phyloP scores from a whole-genome alignment of 2,329 filamentous ascomycete species.

The Cladosporium sp. region DNA sequence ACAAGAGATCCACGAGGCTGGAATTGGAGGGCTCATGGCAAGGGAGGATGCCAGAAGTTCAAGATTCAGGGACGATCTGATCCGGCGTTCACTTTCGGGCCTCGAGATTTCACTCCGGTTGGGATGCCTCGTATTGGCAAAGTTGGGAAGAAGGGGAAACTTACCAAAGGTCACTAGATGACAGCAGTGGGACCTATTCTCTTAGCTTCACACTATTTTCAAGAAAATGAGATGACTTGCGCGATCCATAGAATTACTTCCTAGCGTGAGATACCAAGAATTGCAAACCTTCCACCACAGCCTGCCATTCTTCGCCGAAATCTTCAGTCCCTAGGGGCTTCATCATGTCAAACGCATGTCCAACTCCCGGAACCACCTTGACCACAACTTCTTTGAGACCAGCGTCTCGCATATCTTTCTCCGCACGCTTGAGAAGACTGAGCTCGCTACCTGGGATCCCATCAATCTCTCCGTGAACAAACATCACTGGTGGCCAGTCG shows the following conservation, averaged over 20 bases:
- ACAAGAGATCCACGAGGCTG: background rate
- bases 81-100: background rate
- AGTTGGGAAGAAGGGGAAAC: background rate
- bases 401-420: slow-evolving; percentile 15
- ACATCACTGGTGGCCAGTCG: slow-evolving; percentile 18
- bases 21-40: background rate
- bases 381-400: slow-evolving; percentile 17
- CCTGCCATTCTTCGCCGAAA: slow-evolving; percentile 16
- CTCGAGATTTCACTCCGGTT: background rate
- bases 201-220: background rate
- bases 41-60: slow-evolving; percentile 7
- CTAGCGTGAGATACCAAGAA: slow-evolving; percentile 15
- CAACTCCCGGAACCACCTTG: slow-evolving; percentile 15
- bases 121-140: background rate
- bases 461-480: slow-evolving; percentile 19
- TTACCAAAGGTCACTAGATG: too few species aligned
- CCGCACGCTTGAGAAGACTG: slow-evolving; percentile 16
- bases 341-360: slow-evolving; percentile 21
- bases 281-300: slow-evolving; percentile 17
- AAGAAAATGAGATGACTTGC: too few species aligned
- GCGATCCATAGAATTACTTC: background rate
- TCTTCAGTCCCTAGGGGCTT: slow-evolving; percentile 16
- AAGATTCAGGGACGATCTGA: background rate
- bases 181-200: too few species aligned
- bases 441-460: slow-evolving; percentile 17